Conservation (phyloP, 139 green algal species). For the Volvox africanus region DNA sequence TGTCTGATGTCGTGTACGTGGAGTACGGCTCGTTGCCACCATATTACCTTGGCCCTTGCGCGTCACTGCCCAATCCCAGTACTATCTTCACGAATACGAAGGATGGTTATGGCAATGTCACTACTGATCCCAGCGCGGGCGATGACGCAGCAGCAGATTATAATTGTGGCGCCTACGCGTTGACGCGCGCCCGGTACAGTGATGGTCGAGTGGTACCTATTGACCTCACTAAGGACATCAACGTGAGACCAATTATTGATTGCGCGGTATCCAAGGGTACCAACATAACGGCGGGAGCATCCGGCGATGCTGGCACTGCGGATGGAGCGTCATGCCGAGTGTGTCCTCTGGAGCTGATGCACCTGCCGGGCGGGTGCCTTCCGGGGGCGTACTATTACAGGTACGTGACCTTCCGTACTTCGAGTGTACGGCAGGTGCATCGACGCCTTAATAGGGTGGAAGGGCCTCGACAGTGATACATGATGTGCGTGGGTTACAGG, state of each 20-base stretch:
- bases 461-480: too few species aligned
- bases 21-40: slow-evolving; percentile 28
- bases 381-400: slow-evolving; percentile 45
- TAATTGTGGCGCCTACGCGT: not conserved
- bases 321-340: not conserved
- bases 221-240: not conserved
- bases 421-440: too few species aligned
- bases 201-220: not conserved
- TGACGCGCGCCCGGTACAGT: not conserved
- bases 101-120: too few species aligned
- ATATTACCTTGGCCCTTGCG: slow-evolving; percentile 10
- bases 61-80: not conserved
- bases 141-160: not conserved
- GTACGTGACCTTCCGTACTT: not conserved
- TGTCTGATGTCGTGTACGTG: not conserved
- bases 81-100: too few species aligned
- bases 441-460: too few species aligned
- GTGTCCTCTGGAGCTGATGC: slow-evolving; percentile 26
- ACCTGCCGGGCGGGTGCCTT: not conserved
- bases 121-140: too few species aligned
- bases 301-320: not conserved
- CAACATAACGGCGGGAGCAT: not conserved
- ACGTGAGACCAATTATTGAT: not conserved
- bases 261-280: not conserved
- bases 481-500: too few species aligned